Evolutionary conservation across 2,329 filamentous ascomycete genomes (phyloP), one percentile per base, ranked within the genome.

Genomic region (Raffaelea arxii): DNA sequence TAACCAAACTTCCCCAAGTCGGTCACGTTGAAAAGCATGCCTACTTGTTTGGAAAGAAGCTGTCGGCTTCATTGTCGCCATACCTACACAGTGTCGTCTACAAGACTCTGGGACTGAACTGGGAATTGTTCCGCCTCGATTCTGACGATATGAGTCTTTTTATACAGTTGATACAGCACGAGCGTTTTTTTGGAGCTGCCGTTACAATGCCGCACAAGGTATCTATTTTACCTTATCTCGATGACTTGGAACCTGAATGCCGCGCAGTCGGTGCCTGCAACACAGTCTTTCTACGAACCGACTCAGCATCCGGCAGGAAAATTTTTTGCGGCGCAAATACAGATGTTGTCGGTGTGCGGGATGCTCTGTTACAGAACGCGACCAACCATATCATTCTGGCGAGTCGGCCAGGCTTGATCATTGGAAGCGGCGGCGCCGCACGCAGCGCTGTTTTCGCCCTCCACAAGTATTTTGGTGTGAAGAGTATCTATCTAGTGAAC

Each of bases 151-250:
- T 78, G 52, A 50, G 62, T 7, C 55, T 62, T 21, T 78, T 77
- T 54, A 58, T 78, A 21, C 52, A 65, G 19, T 64, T 83, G 7
- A 69, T 77, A 27, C 67, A 70, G 49, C 65, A 80, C 52, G 72
- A 75, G 16, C 67, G 72, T 53, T 84, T 80, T 60, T 82, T 80
- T 57, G 82, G 82, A 46, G 78, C 82, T 21, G 79, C 82, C 4
- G 80, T 91, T 32, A 91, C 86, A 19, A 92, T 91, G 86, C 86
- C 86, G 0, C 81, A 87, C 69, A 91, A 92, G 63, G 77, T 91
- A 23, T 72, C 78, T 55, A 87, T 91, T 59, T 77, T 90, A 49
- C 71, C 77, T 0, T 72, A 86, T 54, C 73, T 91, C 9, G 85
- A 91, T 58, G 77, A 81, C 46, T 68, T 90, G 32, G 88, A 84